phyloP scores from a whole-genome alignment of 371 early-diverging fungal species.

The Mycotypha africana region DNA sequence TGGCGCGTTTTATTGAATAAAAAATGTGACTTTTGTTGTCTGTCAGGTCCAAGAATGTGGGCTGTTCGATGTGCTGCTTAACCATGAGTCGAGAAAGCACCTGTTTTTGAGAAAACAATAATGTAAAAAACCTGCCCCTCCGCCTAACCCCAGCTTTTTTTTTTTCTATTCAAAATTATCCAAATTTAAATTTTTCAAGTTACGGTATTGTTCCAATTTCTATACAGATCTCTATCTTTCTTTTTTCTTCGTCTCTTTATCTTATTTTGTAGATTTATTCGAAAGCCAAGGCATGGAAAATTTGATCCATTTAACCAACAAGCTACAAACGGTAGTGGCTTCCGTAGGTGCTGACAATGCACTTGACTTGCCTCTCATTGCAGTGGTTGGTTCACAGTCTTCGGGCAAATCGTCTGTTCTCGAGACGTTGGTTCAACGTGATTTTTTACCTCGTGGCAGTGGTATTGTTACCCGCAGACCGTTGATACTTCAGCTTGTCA shows the following conservation, averaged over 20 bases:
- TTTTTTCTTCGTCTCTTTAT: not conserved
- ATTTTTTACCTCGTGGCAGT: slow-evolving; percentile 88
- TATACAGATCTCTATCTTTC: no score
- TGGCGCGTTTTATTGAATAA: no score
- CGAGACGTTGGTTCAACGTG: slow-evolving; percentile 86
- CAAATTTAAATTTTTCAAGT: no score
- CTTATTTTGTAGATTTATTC: not conserved
- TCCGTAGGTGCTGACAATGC: slow-evolving; percentile 73
- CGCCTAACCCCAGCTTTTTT: not conserved
- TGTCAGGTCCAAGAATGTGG: no score
- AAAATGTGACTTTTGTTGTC: no score
- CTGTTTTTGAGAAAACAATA: no score
- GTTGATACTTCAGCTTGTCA: slow-evolving; percentile 84
- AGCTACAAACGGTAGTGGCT: slow-evolving; percentile 91
- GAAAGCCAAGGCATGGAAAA: slow-evolving; percentile 31
- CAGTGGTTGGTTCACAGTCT: slow-evolving; percentile 83
- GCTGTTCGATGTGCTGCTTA: no score
- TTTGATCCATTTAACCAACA: slow-evolving; percentile 85
- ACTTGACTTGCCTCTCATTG: slow-evolving; percentile 91
- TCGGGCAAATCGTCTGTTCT: slow-evolving; percentile 93
- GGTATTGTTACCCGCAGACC: slow-evolving; percentile 94
- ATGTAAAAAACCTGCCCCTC: no score
- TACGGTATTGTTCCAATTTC: no score
- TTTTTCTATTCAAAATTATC: no score
- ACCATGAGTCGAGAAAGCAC: no score